Evolutionary conservation across 1,139 yeast genomes (phyloP), one percentile per base, ranked within the genome.

Genomic region (Protomyces macrosporus): DNA sequence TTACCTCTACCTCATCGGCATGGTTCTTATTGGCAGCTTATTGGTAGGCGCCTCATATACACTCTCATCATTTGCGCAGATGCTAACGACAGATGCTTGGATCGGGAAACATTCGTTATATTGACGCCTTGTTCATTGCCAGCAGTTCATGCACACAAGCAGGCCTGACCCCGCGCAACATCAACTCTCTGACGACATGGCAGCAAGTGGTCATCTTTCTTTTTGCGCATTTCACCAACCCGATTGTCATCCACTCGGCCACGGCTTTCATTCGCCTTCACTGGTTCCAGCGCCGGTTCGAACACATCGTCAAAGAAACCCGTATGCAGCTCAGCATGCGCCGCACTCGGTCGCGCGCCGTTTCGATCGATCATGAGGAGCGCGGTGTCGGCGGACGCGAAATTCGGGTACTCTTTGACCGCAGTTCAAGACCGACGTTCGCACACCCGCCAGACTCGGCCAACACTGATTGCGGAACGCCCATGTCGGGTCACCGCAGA

Each of bases 271-370:
- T 91, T n/a, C 80, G 98, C 61, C 77, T 93, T 55, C 89, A 88
- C 73, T 88, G 96, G 88, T 93, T 89, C 75, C 97, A 91, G 72
- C 82, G 90, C 68, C 83, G 87, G 70, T 90, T 95, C 74, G 93
- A 89, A 72, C 84, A 86, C 69, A 91, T 95, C 71, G 86, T 60
- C 23, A 48, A 52, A 33, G 61, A 64, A 37, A 88, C 96, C 30
- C 88, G 87, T 71, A 73, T 83, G 68, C 87, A 90, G 72, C 87
- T 84, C 72, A 82, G 84, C 72, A 86, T 89, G 88, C 82, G 97
- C 70, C 79, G 95, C 65, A 82, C 88, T 42, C 89, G 96, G 39
- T 53, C 63, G 33, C 42, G 59, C 40, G 55, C 55, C 23, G 12
- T 45, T 12, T 37, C 57, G 14, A 35, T 55, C 35, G 57, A 65